Conservation (phyloP, 441 rosid species). For the Bocquillonia castaneifolia region DNA sequence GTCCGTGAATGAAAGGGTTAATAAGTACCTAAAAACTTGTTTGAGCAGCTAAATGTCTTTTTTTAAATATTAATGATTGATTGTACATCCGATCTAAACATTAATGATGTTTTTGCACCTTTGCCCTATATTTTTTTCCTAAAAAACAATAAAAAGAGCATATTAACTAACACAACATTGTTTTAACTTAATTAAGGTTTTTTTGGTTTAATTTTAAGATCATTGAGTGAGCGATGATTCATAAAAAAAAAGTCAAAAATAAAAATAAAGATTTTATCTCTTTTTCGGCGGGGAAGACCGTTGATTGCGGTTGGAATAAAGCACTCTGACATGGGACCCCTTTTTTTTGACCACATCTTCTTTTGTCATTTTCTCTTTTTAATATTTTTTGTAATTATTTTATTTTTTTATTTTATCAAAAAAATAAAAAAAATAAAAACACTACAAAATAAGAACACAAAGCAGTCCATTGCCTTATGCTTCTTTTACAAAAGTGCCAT, state of each 20-base stretch:
- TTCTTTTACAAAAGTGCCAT: constrained; percentile 21
- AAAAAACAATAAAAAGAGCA: no score
- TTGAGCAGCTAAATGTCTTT: no score
- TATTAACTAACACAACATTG: no score
- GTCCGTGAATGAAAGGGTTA: no score
- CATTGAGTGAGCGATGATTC: no score
- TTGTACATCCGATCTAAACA: no score
- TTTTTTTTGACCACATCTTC: constrained; percentile 45
- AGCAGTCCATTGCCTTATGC: neutral
- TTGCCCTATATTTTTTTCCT: no score
- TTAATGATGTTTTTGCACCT: no score
- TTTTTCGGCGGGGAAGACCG: constrained; percentile 69
- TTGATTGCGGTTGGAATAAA: constrained; percentile 95
- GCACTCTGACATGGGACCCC: constrained; percentile 45
- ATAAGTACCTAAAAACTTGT: no score
- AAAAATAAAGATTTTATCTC: constrained; percentile 13
- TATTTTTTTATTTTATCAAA: neutral
- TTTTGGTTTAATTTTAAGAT: no score
- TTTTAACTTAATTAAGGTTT: no score
- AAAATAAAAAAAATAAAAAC: neutral
- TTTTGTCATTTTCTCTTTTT: constrained; percentile 28
- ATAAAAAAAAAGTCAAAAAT: neutral
- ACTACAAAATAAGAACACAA: neutral
- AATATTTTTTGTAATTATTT: neutral
- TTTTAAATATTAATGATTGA: no score